Evolutionary conservation across 2,329 filamentous ascomycete genomes (phyloP), one percentile per base, ranked within the genome.

Genomic region (Sclerotiophoma versabilis): DNA sequence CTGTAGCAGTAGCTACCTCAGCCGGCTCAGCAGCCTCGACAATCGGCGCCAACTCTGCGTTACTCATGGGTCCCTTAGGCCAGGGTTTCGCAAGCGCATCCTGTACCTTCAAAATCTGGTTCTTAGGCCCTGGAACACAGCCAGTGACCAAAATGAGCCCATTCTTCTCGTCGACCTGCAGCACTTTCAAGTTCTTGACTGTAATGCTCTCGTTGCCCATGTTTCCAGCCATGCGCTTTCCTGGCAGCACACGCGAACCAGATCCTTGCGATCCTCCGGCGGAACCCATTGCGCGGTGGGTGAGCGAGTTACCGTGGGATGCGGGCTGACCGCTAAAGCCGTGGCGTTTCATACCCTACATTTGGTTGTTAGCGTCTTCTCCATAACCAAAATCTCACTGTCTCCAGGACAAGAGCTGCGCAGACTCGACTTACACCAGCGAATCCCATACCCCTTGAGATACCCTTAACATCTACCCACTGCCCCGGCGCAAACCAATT

Each of bases 221-320:
- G 55, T 91, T 87, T 49, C 95, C 95, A 3, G 95, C 87, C 95
- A 99, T 99, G 80, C 92, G 95, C 86, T 99, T 99, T 57, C 95
- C 95, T 0, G 95, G 95, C 72, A 92, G 81, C 20, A 99, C 93
- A 77, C 95, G 87, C 59, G 91, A 96, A 79, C 95, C 95, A 73
- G 90, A 88, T 62, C 95, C 95, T 78, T 99, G 95, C 65, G 89
- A 90, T 56, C 90, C 91, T 74, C 95, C 95, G 7, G 89, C 84
- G 27, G 92, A 93, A 82, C 95, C 95, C 79, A 97, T 91, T 23
- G 90, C 90, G 71, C 95, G 86, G 83, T 99, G 95, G 71, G 91
- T 92, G 79, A 92, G 87, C 72, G 93, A 97, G 79, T 96, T 93
- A 84, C 95, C 95, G 84, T 99, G 95, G 66, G 88, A 93, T 52